These are phyloP conservation scores for Citrus medica DNA, from an alignment of 345 rosid species.

Conservation along the genomic window DNA sequence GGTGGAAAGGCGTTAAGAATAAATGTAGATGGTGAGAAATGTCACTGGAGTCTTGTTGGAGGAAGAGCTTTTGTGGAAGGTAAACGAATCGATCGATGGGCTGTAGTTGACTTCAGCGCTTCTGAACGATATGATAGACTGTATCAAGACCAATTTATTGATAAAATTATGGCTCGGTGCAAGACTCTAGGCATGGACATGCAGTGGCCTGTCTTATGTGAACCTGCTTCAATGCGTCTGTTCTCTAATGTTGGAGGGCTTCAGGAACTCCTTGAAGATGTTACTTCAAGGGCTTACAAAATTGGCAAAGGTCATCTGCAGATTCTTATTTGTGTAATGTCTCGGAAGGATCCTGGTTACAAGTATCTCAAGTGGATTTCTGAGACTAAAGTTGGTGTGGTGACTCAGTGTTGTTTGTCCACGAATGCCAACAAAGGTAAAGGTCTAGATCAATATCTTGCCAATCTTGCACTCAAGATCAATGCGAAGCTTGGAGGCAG, in stretches of 20 bases:
- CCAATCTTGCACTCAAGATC: constrained; percentile 79
- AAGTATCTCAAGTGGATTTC: constrained; percentile 80
- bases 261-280: constrained; percentile 35
- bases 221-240: constrained; percentile 35
- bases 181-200: constrained; percentile 53
- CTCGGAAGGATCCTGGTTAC: constrained; percentile 58
- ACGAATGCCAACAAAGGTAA: constrained; percentile 29
- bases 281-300: constrained; percentile 28
- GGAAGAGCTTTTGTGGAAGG: constrained; percentile 58
- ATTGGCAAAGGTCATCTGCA: constrained; percentile 37
- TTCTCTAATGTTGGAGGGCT: constrained; percentile 38
- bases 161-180: constrained; percentile 41
- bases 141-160: constrained; percentile 31
- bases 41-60: constrained; percentile 78
- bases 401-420: constrained; percentile 83
- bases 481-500: constrained; percentile 98
- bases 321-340: constrained; percentile 75
- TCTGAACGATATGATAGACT: constrained; percentile 20
- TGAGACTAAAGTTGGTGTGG: constrained; percentile 73
- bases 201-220: constrained; percentile 38
- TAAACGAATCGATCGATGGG: constrained; percentile 62
- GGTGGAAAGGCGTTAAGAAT: constrained; percentile 35
- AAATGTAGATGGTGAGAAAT: constrained; percentile 48
- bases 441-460: constrained; percentile 58
- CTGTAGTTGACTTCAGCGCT: constrained; percentile 61